Base-by-base conservation (phyloP, 352 stramenopile genomes). In the Pythium phragmiticola region DNA sequence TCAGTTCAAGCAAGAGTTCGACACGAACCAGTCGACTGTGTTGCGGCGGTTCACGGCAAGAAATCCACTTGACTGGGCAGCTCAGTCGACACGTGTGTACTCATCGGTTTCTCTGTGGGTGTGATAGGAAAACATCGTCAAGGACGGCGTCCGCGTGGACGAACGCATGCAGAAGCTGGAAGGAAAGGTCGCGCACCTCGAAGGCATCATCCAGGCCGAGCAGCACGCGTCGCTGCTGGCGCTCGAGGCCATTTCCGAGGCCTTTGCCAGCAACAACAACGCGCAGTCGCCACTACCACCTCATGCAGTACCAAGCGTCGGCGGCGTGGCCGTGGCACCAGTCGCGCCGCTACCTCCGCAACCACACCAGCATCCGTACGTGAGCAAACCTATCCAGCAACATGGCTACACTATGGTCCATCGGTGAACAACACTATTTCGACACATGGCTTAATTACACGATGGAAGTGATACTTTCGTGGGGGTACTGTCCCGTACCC, bases 191-290 rank as follows among this genome's bases (percentile, higher is more conserved):
- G 69, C 41, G 0, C 72, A 63, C 14, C 63, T 90, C 2, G 82
- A 89, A 34, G 59, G 63, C 0, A 75, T 90, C 30, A 82, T 90
- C 48, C 77, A 90, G 54, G 76, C 77, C 4, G 82, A 90, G 60
- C 82, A 90, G 53, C 79, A 90, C 68, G 77, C 82, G 4, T 89
- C 79, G 19, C 68, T 90, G 23, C 61, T 88, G 26, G 82, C 82
- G 12, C 67, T 90, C 19, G 79, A 90, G 34, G 82, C 82, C 5
- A 89, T 90, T 39, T 90, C 82, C 28, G 81, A 87, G 37, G 82
- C 82, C 14, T 88, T 90, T 26, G 65, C 53, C 3, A 51, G 50
- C 28, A 58, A 58, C 47, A 53, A 36, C 47, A 37, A 13, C 19
- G 9, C 45, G 45, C n/a, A 51, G 19, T 14, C 47, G n/a, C 43